A percentile compares a stretch with the other conserved stretches of the same genome.
phyloP scores from a whole-genome alignment of 768 basidiomycete species.

The Boletus rex-veris region DNA sequence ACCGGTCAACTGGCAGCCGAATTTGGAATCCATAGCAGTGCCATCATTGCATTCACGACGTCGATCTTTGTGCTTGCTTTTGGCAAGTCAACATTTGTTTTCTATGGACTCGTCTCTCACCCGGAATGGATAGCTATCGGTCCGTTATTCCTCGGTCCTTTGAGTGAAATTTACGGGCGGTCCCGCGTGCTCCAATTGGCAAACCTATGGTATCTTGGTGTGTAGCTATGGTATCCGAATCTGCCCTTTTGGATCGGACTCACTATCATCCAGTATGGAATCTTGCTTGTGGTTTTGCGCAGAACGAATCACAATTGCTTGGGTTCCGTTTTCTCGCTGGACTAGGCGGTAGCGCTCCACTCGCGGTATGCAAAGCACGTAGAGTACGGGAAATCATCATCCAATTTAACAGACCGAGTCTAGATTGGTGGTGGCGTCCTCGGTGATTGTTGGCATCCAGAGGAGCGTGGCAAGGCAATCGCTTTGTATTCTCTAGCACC shows the following conservation, averaged over 20 bases:
- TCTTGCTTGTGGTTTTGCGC: conserved; percentile 60
- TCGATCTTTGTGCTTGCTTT: conserved; percentile 62
- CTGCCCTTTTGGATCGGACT: not conserved
- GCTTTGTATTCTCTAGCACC: conserved; percentile 65
- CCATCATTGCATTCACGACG: conserved; percentile 52
- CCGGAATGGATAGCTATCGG: conserved; percentile 17
- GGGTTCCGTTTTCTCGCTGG: conserved; percentile 69
- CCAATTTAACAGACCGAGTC: not conserved
- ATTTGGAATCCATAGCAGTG: conserved; percentile 52
- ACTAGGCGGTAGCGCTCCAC: conserved; percentile 68
- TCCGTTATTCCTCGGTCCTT: conserved; percentile 48
- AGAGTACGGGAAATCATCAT: not conserved
- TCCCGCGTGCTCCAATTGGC: conserved; percentile 56
- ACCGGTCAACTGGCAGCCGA: conserved; percentile 44
- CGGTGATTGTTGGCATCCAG: conserved; percentile 57
- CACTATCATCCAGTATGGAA: conserved; percentile 48
- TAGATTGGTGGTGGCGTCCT: conserved; percentile 66
- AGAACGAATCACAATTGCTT: conserved; percentile 53
- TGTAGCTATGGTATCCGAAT: not conserved
- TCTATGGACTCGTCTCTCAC: not conserved
- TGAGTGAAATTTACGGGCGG: conserved; percentile 72
- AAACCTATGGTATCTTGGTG: conserved; percentile 68
- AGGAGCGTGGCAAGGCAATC: conserved; percentile 62
- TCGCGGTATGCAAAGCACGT: conserved; percentile 36
- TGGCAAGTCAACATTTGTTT: conserved; percentile 35